Percentiles rank a stretch among this genome's conserved stretches.
Conservation (phyloP, 805 yeast genomes). For the Kuraishia cidri region DNA sequence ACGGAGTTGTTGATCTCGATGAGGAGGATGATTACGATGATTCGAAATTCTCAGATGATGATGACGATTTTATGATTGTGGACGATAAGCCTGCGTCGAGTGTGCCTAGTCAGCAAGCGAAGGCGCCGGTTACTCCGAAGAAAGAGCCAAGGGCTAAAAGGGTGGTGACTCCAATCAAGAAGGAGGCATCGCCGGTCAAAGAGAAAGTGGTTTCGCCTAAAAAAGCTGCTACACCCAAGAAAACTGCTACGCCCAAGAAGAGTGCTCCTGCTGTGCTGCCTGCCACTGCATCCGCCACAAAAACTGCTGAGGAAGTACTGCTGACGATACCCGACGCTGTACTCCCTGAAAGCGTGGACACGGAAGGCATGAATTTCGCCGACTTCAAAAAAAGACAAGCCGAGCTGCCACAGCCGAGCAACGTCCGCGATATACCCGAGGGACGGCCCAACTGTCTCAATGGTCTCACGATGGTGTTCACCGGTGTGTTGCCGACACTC, state of each 20-base stretch:
- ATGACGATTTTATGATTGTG: slow-evolving; percentile 1
- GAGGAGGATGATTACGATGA: slow-evolving; percentile 13
- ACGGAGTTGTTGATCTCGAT: slow-evolving; percentile 13
- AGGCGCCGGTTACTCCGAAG: too few species aligned
- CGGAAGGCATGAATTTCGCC: slow-evolving; percentile 43
- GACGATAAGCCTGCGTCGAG: too few species aligned
- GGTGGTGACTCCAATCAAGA: too few species aligned
- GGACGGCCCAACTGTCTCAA: slow-evolving; percentile 81
- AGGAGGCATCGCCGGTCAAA: too few species aligned
- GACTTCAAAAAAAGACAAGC: slow-evolving; percentile 44
- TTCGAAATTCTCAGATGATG: slow-evolving; percentile 4
- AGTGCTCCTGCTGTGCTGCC: slow-evolving; percentile 1
- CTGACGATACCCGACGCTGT: slow-evolving; percentile 68
- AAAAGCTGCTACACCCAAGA: too few species aligned
- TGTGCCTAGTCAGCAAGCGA: too few species aligned
- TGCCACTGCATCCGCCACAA: too few species aligned
- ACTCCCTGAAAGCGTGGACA: slow-evolving; percentile 43
- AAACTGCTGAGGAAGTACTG: slow-evolving; percentile 46
- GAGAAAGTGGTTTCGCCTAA: too few species aligned
- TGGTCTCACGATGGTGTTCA: slow-evolving; percentile 88
- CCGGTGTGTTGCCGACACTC: slow-evolving; percentile 78
- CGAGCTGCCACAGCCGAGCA: slow-evolving; percentile 21
- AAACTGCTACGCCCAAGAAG: slow-evolving; percentile 3
- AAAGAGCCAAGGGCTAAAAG: too few species aligned
- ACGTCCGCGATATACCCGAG: slow-evolving; percentile 48